Conservation (phyloP, 495 filamentous ascomycete genomes). For the Choiromyces venosus region DNA sequence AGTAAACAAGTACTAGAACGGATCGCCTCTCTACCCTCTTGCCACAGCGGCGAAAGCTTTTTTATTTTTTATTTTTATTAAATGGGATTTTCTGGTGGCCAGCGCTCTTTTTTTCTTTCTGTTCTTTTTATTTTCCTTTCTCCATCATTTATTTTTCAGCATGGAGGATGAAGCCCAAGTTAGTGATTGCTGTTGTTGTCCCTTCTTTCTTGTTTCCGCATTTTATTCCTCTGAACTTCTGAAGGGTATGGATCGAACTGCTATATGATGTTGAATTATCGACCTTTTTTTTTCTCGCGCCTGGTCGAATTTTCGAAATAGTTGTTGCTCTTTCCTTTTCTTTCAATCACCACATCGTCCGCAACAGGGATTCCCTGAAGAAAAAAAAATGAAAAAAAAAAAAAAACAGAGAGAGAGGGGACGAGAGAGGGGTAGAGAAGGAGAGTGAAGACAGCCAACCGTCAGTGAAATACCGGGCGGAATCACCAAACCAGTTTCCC, state of each 20-base stretch:
- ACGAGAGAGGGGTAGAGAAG: not conserved
- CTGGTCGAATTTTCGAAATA: not conserved
- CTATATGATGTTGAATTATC: not conserved
- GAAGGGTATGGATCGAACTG: not conserved
- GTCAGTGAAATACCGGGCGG: not conserved
- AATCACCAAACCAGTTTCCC: not conserved
- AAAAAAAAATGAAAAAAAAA: not conserved
- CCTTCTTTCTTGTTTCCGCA: not conserved
- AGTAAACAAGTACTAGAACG: too few species aligned
- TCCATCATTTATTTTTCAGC: not conserved
- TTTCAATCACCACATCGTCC: not conserved
- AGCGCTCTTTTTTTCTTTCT: not conserved
- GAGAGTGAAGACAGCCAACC: not conserved
- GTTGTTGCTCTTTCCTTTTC: not conserved
- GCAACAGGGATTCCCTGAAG: not conserved
- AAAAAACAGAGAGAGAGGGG: not conserved
- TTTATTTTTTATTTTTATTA: not conserved
- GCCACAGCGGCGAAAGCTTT: not conserved
- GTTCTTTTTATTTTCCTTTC: not conserved
- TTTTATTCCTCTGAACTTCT: not conserved
- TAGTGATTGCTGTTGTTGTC: not conserved
- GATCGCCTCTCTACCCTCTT: not conserved
- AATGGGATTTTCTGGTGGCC: slow-evolving; percentile 1
- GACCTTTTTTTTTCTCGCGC: not conserved
- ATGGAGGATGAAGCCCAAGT: not conserved